Base-by-base conservation (phyloP, 306 rosid genomes). In the Vigna reflexopilosa region DNA sequence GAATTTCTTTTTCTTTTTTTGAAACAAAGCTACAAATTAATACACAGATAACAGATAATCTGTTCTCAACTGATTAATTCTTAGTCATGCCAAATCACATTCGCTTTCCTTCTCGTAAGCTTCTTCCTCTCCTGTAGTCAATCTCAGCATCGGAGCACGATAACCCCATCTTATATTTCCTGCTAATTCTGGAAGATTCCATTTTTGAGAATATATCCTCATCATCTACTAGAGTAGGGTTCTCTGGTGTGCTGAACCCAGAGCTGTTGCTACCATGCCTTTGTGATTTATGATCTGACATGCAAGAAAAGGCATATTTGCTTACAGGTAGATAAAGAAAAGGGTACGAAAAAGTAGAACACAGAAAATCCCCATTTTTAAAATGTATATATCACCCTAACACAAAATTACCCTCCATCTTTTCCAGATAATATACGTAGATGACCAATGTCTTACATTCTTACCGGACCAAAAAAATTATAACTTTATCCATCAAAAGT, bases 131-230 rank as follows among this genome's bases (percentile, higher is more conserved):
- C 76, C 99, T 86, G 78, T 96, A 96, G 84, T 96, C 99, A 75
- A 96, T 79, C 88, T 96, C 98, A 9, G 99, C 99, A 80, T 96
- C 99, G 11, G 99, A 96, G 87, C 96, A 86, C 6, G 99, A 95
- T 48, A 83, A 78, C 10, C 97, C 97, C 85, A 88, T 77, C 71
- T 77, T 90, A 81, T 88, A 87, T 86, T 88, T 93, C 85, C 90
- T 85, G 85, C 83, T 73, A 45, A 62, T 74, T 85, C 87, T 90
- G 19, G 90, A 84, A 7, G 91, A 84, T 66, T 91, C 96, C 87
- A 86, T 72, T 81, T 81, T 93, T 30, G 94, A 86, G 81, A 91
- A 93, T 75, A 89, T 73, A 77, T 90, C 97, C 72, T 90, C 93
- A 71, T 88, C 90, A 77, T 84, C 80, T 28, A 72, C 70, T 80